Percentiles rank a stretch among this genome's conserved stretches.
Conservation (phyloP, 805 yeast genomes). For the Ogataea paraovalis region DNA sequence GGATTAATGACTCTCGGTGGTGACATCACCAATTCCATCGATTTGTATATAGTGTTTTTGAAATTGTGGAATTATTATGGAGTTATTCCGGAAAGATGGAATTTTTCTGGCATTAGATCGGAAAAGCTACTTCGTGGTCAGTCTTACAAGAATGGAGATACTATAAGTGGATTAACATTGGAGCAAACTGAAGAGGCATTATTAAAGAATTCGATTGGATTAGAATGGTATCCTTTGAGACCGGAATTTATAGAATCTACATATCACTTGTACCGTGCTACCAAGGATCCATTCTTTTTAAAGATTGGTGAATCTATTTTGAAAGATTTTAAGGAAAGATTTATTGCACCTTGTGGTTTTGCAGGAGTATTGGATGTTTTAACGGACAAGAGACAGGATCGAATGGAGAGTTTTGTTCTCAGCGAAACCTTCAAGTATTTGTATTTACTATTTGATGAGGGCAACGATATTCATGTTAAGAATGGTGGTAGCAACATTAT, state of each 20-base stretch:
- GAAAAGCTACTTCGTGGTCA: constrained; percentile 11
- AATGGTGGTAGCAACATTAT: constrained; percentile 35
- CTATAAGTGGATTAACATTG: constrained; percentile 17
- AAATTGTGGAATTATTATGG: constrained; percentile 80
- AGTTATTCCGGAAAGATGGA: constrained; percentile 89
- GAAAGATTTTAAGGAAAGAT: constrained; percentile 47
- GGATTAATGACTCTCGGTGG: constrained; percentile 82
- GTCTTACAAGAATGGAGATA: constrained; percentile 17
- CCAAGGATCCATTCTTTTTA: constrained; percentile 78
- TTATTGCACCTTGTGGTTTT: constrained; percentile 70
- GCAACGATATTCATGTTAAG: constrained; percentile 43
- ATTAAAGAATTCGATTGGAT: constrained; percentile 38
- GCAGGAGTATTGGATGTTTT: constrained; percentile 69
- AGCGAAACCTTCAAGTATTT: constrained; percentile 86
- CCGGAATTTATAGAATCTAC: constrained; percentile 93
- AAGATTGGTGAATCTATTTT: constrained; percentile 69
- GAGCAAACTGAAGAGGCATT: constrained; percentile 23
- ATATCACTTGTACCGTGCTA: constrained; percentile 76
- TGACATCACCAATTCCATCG: constrained; percentile 59
- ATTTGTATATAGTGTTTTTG: constrained; percentile 55
- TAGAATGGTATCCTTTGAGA: constrained; percentile 90
- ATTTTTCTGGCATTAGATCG: constrained; percentile 29
- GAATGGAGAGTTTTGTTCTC: constrained; percentile 90
- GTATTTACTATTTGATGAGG: constrained; percentile 71
- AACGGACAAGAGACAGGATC: constrained; percentile 58